These are phyloP conservation scores for Cyclotella cryptica DNA, from an alignment of 108 stramenopile genomes.

Conservation along the genomic window DNA sequence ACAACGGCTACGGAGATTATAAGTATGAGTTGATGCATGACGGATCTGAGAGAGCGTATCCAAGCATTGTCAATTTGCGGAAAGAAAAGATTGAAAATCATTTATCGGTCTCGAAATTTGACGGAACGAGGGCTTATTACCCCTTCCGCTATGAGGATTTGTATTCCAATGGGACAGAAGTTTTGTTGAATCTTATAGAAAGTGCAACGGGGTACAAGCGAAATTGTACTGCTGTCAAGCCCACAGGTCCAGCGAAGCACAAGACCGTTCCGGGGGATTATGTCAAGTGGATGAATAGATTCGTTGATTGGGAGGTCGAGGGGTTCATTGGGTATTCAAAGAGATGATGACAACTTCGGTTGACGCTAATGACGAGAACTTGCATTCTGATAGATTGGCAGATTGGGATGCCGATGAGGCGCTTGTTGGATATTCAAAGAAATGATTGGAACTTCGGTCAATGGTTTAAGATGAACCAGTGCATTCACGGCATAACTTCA, in stretches of 20 bases:
- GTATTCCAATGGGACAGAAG: constrained; percentile 27
- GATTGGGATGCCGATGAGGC: no score
- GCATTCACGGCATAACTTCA: no score
- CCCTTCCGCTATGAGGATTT: constrained; percentile 53
- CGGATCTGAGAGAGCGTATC: constrained; percentile 44
- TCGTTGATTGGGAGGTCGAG: constrained; percentile 58
- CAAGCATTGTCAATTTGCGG: constrained; percentile 49
- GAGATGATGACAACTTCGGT: neutral
- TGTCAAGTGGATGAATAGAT: constrained; percentile 52
- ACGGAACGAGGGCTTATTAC: constrained; percentile 36
- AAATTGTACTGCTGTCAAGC: constrained; percentile 32
- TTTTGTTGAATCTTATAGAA: constrained; percentile 35
- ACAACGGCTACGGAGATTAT: constrained; percentile 30
- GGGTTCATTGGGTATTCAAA: constrained; percentile 40
- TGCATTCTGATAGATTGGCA: no score
- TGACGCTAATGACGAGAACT: no score
- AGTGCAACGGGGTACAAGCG: constrained; percentile 38
- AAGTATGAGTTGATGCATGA: constrained; percentile 48
- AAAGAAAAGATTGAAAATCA: constrained; percentile 47
- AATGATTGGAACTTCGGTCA: no score
- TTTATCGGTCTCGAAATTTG: constrained; percentile 30
- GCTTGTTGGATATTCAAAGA: no score
- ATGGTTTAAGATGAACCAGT: no score
- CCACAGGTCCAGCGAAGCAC: constrained; percentile 24
- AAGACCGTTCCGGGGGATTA: constrained; percentile 29